These are phyloP conservation scores for Gymnopilus dilepis DNA, from an alignment of 768 basidiomycete species.

Conservation along the genomic window DNA sequence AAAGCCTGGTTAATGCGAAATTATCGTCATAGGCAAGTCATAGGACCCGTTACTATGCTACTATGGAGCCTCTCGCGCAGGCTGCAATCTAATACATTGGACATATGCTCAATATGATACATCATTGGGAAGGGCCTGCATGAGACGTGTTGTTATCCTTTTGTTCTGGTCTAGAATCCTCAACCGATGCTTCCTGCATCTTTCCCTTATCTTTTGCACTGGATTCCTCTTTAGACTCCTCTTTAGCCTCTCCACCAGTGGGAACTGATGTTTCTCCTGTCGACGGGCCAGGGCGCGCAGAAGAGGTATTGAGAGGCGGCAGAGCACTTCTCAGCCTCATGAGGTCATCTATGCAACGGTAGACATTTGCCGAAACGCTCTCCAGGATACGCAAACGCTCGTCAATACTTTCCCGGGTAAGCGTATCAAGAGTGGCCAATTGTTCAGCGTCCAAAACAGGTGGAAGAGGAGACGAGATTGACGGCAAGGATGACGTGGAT, in stretches of 20 bases:
- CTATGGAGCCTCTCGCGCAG: not conserved
- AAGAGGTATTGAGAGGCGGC: constrained; percentile 39
- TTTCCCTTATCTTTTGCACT: constrained; percentile 22
- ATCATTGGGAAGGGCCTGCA: not conserved
- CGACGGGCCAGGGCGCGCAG: constrained; percentile 5
- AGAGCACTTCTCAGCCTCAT: constrained; percentile 76
- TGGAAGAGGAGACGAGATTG: constrained; percentile 35
- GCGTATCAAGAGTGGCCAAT: constrained; percentile 62
- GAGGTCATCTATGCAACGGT: constrained; percentile 79
- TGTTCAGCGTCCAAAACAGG: constrained; percentile 63
- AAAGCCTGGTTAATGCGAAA: constrained; percentile 29
- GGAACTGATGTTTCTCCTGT: not conserved
- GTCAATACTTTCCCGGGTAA: constrained; percentile 84
- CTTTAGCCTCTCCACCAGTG: not conserved
- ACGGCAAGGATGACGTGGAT: no score
- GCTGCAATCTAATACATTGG: not conserved
- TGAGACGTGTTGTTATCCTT: not conserved
- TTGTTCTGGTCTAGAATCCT: constrained; percentile 1
- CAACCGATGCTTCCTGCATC: constrained; percentile 17
- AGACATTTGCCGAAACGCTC: constrained; percentile 75
- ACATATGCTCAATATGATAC: not conserved
- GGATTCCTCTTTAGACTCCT: not conserved
- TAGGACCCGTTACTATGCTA: not conserved
- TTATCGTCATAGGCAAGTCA: not conserved
- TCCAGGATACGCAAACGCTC: constrained; percentile 82